phyloP scores from a whole-genome alignment of 2,329 filamentous ascomycete genomes.

The Scopulariopsis brevicaulis region DNA sequence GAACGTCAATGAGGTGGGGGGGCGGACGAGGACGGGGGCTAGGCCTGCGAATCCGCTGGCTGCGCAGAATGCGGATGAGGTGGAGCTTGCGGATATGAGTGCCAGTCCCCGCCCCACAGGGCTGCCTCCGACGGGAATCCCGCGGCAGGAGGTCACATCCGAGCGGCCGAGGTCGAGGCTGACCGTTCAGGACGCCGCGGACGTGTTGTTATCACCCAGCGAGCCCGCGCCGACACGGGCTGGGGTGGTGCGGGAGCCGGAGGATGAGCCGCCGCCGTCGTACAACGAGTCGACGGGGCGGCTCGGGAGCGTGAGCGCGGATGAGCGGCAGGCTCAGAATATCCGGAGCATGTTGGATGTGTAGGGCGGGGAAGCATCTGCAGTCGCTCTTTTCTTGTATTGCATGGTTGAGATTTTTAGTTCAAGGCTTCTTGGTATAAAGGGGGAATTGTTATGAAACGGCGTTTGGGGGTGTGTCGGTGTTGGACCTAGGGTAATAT shows the following conservation, averaged over 20 bases:
- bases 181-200: constrained; percentile 27
- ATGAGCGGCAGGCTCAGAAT: constrained; percentile 37
- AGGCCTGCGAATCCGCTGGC: constrained; percentile 5
- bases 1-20: constrained; percentile 43
- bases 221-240: constrained; percentile 11
- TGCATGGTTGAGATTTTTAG: not conserved
- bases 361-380: constrained; percentile 14
- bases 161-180: constrained; percentile 31
- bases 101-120: not conserved
- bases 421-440: not conserved
- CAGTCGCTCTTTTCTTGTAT: not conserved
- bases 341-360: constrained; percentile 48
- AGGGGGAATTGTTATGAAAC: not conserved
- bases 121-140: not conserved
- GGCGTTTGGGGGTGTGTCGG: not conserved
- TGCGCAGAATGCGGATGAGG: not conserved
- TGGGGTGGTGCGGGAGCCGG: not conserved
- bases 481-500: too few relatives aligned
- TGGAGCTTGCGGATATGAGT: not conserved
- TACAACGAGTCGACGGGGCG: constrained; percentile 19
- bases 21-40: constrained; percentile 19
- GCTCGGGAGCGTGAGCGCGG: constrained; percentile 17
- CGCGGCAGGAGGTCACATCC: constrained; percentile 26
- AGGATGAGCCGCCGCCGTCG: constrained; percentile 31
- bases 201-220: constrained; percentile 34